Evolutionary conservation across 2,329 filamentous ascomycete genomes (phyloP), one percentile per base, ranked within the genome.

Genomic region (Dryadomyces quercivorus): DNA sequence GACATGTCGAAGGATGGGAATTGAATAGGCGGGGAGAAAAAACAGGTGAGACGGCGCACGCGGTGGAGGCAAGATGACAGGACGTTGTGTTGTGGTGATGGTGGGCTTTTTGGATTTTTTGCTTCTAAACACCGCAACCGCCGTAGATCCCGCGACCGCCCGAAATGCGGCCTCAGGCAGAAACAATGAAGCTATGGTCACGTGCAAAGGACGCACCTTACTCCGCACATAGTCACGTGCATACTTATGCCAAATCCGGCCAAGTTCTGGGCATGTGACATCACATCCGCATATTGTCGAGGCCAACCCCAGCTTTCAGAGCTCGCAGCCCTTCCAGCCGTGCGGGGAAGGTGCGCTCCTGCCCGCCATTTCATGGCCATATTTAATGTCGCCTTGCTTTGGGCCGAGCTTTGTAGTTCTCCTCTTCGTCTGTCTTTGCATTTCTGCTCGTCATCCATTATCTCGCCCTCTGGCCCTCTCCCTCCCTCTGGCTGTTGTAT

Each of bases 1-100:
- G 80, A 81, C 86, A 89, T 88, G 66, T 75, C 85, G 77, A 69
- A 66, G 12, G 21, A 38, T 6, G 7, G 26, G 31, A 34, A 6
- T 40, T 26, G 13, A 20, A 22, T 5, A 20, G 20, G 31, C 15
- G 18, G 18, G 67, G 54, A 31, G 36, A 20, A 13, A 22, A 42
- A 50, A 15, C 20, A 34, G n/a, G 7, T 16, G 50, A 40, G 36
- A 40, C 36, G 36, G 36, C 15, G 36, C 36, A 22, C 18, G 48
- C 36, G 48, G 48, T 22, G 16, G 36, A 12, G 15, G 36, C 48
- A 6, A 42, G 38, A n/a, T 42, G 38, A 38, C 5, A 10, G 26
- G 36, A 38, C 40, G 8, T 12, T 42, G 42, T 65, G 64, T 61
- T 63, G 53, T 36, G 45, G 20, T 47, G 22, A 10, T 60, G 58